Base-by-base conservation (phyloP, 208 protist genomes). In the Acanthamoeba sp. region DNA sequence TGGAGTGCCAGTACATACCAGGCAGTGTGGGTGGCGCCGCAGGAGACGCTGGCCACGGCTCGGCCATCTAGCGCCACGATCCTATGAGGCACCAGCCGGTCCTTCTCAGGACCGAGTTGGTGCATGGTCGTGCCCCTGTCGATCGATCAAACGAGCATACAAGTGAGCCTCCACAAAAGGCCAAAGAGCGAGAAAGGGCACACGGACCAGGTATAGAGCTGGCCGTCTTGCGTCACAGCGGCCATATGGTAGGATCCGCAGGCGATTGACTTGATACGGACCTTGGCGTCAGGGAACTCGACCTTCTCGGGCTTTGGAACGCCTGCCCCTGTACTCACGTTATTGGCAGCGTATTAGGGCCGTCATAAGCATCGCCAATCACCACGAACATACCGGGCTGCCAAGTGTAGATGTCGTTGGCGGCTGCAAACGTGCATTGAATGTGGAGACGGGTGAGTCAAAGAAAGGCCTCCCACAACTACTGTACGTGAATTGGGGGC, bases 141-240 rank as follows among this genome's bases (percentile, higher is more conserved):
- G n/a, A n/a, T 20, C 29, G 32, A 5, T 22, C 24, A 6, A 12
- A 45, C 2, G 22, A 80, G 14, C 10, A 38, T 18, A 38, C 9
- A 38, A 0, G 69, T 48, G 69, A 80, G 32, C 10, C 42, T 48
- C 42, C 6, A 10, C 20, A 82, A 48, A 22, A 18, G 2, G 9
- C 20, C 36, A 38, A 48, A 82, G 71, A 82, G 29, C 2, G 71
- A 42, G 2, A 48, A 24, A 87, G 29, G 48, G 69, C n/a, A 78
- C 7, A 78, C 42, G n/a, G 16, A 57, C 78, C 78, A 87, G 38
- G 78, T 87, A 40, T 87, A 87, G 27, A 87, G 48, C 78, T 87
- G 45, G 18, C 78, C 78, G 27, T 50, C 48, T 0, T 87, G 16
- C 6, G 78, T 87, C 16, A 87, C 38, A 14, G 45, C 38, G 18